Base-by-base conservation (phyloP, 2,329 filamentous ascomycete genomes). In the Xylariales sp. region DNA sequence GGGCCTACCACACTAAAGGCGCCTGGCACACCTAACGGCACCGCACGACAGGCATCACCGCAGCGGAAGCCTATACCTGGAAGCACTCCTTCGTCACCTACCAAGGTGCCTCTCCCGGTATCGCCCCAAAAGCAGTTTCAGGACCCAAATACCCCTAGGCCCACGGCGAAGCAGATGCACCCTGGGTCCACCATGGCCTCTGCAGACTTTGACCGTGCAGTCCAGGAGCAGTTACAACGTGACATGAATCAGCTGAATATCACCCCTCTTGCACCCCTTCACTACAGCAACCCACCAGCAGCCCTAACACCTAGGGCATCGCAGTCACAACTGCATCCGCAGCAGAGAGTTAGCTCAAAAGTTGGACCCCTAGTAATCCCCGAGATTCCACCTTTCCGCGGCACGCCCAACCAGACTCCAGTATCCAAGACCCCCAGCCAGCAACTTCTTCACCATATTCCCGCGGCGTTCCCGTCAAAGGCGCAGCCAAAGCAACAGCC, bases 201-300 rank as follows among this genome's bases (percentile, higher is more conserved):
- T 4, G 67, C 71, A 7, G 78, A 81, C 41, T 81, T 81, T 47
- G 79, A 83, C 48, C 66, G 69, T 31, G 70, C 74, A 29, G 56
- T 82, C 29, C 78, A 81, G 43, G 72, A 77, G 27, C 77, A 84
- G 54, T 58, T 85, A n/a, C 76, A 78, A 47, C 71, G 72, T 40
- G 80, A 83, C 44, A 75, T 83, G 64, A 67, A 67, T 20, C 67
- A 69, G 47, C 61, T 83, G 47, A 77, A 73, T 38, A 59, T 83
- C 30, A 62, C 60, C 6, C 45, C 60, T 3, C 59, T 61, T 12
- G 35, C 42, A 10, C 48, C 50, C 13, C 38, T 45, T 14, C 49
- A 51, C 34, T 40, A 45, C 19, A 25, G 24, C 3, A 47, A 43
- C 12, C 47, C 45, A 21, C 51, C 50, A 17, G 45, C 51, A 20